A percentile compares a stretch with the other conserved stretches of the same genome.
These are phyloP conservation scores for Posidonia oceanica DNA, from an alignment of 116 monocot genomes.

Conservation along the genomic window DNA sequence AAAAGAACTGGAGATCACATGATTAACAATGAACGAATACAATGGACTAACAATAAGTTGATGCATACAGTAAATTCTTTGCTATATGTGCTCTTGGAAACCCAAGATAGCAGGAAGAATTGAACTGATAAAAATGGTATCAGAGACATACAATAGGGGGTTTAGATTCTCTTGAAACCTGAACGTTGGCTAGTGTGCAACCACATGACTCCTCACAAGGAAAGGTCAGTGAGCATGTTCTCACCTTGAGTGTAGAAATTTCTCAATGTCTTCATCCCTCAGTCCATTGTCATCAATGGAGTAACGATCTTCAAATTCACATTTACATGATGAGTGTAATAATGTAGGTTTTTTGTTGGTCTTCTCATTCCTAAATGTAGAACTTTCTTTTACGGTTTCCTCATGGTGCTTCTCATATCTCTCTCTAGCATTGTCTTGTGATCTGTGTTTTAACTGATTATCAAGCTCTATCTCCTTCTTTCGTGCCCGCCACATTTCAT, in stretches of 20 bases:
- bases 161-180: too few species aligned
- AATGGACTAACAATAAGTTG: background rate
- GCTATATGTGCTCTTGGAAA: too few species aligned
- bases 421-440: constrained; percentile 9
- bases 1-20: background rate
- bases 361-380: background rate
- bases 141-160: too few species aligned
- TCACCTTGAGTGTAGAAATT: constrained; percentile 82
- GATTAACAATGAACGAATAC: background rate
- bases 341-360: constrained; percentile 5
- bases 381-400: constrained; percentile 6
- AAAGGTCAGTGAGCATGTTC: background rate
- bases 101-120: too few species aligned
- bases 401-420: constrained; percentile 9
- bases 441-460: constrained; percentile 11
- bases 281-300: constrained; percentile 38
- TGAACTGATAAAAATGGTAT: too few species aligned
- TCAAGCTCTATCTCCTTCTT: constrained; percentile 80
- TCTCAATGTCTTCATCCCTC: constrained; percentile 67
- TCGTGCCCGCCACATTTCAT: constrained; percentile 87
- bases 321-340: constrained; percentile 27
- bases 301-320: constrained; percentile 4
- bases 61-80: background rate
- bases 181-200: too few species aligned
- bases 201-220: too few species aligned